Evolutionary conservation across 169 alveolate genomes (phyloP).

Genomic region (Babesia caballi): DNA sequence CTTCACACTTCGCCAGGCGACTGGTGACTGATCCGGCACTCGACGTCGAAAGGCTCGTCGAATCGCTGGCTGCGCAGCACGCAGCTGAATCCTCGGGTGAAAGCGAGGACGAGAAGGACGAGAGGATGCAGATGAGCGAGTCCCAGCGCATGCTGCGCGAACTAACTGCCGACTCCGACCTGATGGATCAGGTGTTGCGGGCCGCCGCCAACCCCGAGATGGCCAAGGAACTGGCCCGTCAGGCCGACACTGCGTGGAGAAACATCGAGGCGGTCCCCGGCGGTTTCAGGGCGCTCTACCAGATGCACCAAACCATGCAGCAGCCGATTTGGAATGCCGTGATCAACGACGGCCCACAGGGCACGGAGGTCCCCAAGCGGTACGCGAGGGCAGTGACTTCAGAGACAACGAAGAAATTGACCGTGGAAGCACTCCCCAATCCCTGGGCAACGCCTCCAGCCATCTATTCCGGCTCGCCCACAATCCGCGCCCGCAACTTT

Average conservation of each 20-base stretch:
- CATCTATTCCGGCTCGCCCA: background rate
- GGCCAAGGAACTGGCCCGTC: slow-evolving; percentile 76
- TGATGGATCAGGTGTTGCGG: slow-evolving; percentile 70
- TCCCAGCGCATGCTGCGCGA: slow-evolving; percentile 70
- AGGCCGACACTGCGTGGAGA: slow-evolving; percentile 78
- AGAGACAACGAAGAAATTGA: slow-evolving; percentile 22
- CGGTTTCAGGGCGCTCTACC: slow-evolving; percentile 73
- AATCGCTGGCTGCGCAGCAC: background rate
- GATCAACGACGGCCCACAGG: slow-evolving; percentile 18
- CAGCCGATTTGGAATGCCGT: slow-evolving; percentile 74
- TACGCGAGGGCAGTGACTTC: background rate
- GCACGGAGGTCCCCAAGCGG: background rate
- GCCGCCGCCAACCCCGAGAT: slow-evolving; percentile 76
- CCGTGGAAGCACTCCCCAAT: slow-evolving; percentile 52
- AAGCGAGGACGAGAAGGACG: slow-evolving; percentile 6
- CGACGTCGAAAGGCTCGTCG: slow-evolving; percentile 11
- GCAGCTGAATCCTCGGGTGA: slow-evolving; percentile 3
- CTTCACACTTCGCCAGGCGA: background rate
- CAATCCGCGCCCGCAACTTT: background rate
- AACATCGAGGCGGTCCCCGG: slow-evolving; percentile 81
- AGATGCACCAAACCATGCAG: slow-evolving; percentile 76
- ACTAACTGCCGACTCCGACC: slow-evolving; percentile 65
- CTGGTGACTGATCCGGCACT: slow-evolving; percentile 1
- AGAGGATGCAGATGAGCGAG: slow-evolving; percentile 34
- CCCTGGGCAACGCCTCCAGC: slow-evolving; percentile 53